phyloP scores from a whole-genome alignment of 768 basidiomycete species.

The Suillus subalutaceus region DNA sequence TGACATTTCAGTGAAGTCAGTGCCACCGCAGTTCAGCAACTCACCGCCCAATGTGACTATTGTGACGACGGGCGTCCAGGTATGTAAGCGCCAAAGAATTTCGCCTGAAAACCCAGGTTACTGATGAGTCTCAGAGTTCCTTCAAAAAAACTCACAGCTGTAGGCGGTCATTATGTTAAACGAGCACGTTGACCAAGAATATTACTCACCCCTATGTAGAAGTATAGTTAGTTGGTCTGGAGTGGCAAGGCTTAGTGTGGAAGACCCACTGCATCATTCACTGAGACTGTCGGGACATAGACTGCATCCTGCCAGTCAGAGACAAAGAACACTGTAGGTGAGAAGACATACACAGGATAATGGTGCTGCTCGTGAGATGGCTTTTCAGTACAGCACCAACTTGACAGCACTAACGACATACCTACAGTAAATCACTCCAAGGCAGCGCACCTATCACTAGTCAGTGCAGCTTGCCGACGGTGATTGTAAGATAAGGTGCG shows the following conservation, averaged over 20 bases:
- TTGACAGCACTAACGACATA: neutral
- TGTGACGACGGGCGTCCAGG: neutral
- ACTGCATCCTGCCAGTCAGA: neutral
- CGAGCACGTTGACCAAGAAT: neutral
- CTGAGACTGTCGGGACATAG: accelerated
- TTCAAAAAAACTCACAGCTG: neutral
- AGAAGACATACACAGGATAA: neutral
- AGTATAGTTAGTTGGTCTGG: neutral
- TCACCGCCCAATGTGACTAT: neutral
- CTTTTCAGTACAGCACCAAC: neutral
- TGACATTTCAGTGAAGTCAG: neutral
- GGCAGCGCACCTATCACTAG: neutral
- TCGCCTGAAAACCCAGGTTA: neutral
- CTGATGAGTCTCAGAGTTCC: neutral
- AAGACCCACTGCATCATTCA: neutral
- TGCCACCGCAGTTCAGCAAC: neutral
- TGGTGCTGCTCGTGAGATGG: neutral
- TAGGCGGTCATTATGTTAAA: neutral
- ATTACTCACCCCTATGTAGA: neutral
- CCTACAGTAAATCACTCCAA: neutral
- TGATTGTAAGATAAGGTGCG: neutral
- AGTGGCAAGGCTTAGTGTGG: neutral
- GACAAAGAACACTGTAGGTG: neutral
- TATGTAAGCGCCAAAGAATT: accelerated
- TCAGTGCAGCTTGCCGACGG: neutral